These are phyloP conservation scores for Diplodia mutila DNA, from an alignment of 2,329 filamentous ascomycete species.

Conservation along the genomic window DNA sequence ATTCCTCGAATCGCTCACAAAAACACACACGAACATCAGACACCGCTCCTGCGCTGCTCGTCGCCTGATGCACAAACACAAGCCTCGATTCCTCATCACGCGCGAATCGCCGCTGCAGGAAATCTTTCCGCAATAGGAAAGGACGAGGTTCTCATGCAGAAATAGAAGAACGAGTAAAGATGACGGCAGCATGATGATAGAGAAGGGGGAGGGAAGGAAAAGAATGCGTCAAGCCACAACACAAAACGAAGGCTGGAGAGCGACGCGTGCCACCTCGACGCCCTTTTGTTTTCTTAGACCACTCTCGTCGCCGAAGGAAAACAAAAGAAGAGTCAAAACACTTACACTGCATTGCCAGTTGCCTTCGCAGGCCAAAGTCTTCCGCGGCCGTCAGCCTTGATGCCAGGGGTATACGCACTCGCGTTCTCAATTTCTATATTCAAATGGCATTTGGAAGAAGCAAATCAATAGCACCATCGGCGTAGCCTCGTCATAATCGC, in stretches of 20 bases:
- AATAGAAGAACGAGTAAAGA: constrained; percentile 8
- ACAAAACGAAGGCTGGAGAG: neutral
- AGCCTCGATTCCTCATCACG: neutral
- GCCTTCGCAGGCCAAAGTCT: neutral
- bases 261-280: neutral
- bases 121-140: neutral
- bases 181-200: constrained; percentile 18
- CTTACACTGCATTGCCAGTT: constrained; percentile 5
- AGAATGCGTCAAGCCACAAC: constrained; percentile 9
- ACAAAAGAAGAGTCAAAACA: neutral
- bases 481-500: constrained; percentile 12
- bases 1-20: neutral
- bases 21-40: neutral
- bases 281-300: neutral
- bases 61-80: neutral
- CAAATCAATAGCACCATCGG: constrained; percentile 3
- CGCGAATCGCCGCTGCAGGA: neutral
- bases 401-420: constrained; percentile 13
- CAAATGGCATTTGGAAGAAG: constrained; percentile 17
- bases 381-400: constrained; percentile 2
- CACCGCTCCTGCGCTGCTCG: neutral
- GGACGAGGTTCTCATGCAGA: neutral
- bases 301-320: neutral
- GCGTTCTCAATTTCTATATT: constrained; percentile 22
- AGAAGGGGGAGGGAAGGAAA: neutral